phyloP scores from a whole-genome alignment of 2,329 filamentous ascomycete species.

The Ophiocordyceps sinensis region DNA sequence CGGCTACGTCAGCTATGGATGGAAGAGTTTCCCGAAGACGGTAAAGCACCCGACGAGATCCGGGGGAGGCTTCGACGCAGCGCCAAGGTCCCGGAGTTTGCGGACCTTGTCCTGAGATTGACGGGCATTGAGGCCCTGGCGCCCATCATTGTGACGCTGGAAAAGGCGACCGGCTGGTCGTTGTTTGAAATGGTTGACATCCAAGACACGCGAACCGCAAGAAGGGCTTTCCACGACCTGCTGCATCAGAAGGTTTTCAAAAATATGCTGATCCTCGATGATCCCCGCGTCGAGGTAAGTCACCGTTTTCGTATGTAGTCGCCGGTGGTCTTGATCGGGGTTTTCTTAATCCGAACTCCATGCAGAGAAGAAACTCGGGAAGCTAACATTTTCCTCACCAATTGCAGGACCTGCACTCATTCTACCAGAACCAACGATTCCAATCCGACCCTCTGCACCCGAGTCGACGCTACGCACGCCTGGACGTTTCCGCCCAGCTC shows the following conservation, averaged over 20 bases:
- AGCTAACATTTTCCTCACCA: neutral
- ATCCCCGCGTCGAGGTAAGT: conserved; percentile 3
- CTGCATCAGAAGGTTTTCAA: conserved; percentile 1
- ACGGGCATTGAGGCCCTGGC: neutral
- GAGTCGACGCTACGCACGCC: neutral
- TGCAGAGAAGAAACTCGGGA: neutral
- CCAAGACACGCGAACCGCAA: neutral
- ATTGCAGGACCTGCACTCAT: neutral
- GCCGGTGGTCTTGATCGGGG: neutral
- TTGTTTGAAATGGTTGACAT: neutral
- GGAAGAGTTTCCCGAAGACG: no score
- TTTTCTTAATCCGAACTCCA: neutral
- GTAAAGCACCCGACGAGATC: no score
- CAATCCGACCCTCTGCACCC: neutral
- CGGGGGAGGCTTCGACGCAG: no score
- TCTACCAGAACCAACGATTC: neutral
- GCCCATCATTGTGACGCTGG: conserved; percentile 2
- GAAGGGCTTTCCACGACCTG: conserved; percentile 1
- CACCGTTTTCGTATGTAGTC: no score
- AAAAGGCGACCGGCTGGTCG: neutral
- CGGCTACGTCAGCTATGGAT: no score
- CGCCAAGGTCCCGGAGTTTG: no score
- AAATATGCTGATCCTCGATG: conserved; percentile 5
- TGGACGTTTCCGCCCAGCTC: neutral
- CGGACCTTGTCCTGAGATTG: no score